Evolutionary conservation across 331 rosid genomes (phyloP).

Genomic region (Quercus phellos): DNA sequence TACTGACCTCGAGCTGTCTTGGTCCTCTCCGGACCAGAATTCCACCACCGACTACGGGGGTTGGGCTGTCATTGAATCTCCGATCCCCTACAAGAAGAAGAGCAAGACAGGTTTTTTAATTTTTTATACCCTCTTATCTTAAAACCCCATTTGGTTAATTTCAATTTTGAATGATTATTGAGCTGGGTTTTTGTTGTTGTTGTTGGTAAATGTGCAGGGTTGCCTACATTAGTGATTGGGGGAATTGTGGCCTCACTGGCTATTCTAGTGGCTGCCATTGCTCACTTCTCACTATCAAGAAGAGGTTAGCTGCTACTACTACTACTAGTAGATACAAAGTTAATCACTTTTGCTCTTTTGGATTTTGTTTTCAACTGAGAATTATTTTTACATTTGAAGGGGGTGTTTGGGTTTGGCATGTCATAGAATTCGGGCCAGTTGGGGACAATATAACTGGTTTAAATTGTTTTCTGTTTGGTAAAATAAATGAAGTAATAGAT

Average conservation of each 20-base stretch:
- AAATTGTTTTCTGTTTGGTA: too few relatives aligned
- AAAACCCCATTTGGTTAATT: background rate
- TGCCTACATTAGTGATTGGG: conserved; percentile 35
- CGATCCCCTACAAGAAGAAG: conserved; percentile 16
- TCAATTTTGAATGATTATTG: background rate
- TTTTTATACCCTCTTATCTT: background rate
- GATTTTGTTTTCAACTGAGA: background rate
- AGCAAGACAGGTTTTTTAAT: conserved; percentile 24
- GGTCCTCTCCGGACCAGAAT: conserved; percentile 35
- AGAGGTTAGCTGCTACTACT: conserved; percentile 32
- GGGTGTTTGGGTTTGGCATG: too few relatives aligned
- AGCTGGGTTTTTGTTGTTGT: background rate
- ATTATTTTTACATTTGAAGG: background rate
- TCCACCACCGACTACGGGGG: conserved; percentile 48
- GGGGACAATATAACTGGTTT: too few relatives aligned
- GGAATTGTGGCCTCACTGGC: conserved; percentile 55
- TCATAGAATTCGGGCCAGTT: too few relatives aligned
- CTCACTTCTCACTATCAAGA: conserved; percentile 40
- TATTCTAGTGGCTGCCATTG: conserved; percentile 44
- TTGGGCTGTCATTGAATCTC: conserved; percentile 53
- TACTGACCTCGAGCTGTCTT: conserved; percentile 29
- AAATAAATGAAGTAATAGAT: too few relatives aligned
- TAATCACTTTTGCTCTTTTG: background rate
- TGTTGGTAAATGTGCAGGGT: conserved; percentile 27
- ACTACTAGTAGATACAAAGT: background rate